Percentiles rank a stretch among this genome's conserved stretches.
These are phyloP conservation scores for Cryptococcus sp. DNA, from an alignment of 1,284 basidiomycete species.

Conservation along the genomic window DNA sequence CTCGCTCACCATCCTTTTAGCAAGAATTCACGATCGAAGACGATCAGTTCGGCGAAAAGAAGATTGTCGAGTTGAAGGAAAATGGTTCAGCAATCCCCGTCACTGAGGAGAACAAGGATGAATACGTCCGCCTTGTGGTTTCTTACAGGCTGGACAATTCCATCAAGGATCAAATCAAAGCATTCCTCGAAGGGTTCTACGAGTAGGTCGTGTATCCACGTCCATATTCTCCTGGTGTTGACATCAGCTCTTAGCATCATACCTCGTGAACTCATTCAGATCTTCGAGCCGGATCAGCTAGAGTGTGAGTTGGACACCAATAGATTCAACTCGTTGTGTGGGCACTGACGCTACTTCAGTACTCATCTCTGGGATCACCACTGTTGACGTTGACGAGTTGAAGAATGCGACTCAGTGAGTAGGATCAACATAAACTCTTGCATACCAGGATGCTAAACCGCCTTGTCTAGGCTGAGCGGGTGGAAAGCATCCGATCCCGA, in stretches of 20 bases:
- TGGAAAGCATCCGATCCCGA: slow-evolving; percentile 72
- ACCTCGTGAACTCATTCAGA: slow-evolving; percentile 55
- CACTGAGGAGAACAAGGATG: slow-evolving; percentile 92
- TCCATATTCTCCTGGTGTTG: slow-evolving; percentile 56
- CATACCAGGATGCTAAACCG: background rate
- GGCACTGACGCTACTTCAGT: slow-evolving; percentile 50
- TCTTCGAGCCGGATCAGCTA: slow-evolving; percentile 95
- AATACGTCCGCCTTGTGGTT: slow-evolving; percentile 82
- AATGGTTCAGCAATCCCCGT: slow-evolving; percentile 79
- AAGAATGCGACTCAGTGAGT: slow-evolving; percentile 66
- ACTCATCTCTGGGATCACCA: slow-evolving; percentile 96
- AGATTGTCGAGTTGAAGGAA: slow-evolving; percentile 81
- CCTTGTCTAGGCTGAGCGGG: slow-evolving; percentile 42
- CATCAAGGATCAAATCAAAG: slow-evolving; percentile 95
- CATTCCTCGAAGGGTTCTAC: slow-evolving; percentile 88
- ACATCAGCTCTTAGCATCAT: slow-evolving; percentile 63
- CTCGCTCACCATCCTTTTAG: slow-evolving; percentile 18
- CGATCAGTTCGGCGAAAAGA: slow-evolving; percentile 80
- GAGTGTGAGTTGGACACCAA: slow-evolving; percentile 60
- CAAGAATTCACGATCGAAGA: slow-evolving; percentile 56
- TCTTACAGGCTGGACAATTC: slow-evolving; percentile 90
- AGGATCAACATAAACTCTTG: background rate
- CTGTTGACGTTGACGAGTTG: slow-evolving; percentile 98
- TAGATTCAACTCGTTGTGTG: too few relatives aligned
- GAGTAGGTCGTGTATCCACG: slow-evolving; percentile 59